Conservation (phyloP, 768 basidiomycete species). For the Kwoniella heveanensis region DNA sequence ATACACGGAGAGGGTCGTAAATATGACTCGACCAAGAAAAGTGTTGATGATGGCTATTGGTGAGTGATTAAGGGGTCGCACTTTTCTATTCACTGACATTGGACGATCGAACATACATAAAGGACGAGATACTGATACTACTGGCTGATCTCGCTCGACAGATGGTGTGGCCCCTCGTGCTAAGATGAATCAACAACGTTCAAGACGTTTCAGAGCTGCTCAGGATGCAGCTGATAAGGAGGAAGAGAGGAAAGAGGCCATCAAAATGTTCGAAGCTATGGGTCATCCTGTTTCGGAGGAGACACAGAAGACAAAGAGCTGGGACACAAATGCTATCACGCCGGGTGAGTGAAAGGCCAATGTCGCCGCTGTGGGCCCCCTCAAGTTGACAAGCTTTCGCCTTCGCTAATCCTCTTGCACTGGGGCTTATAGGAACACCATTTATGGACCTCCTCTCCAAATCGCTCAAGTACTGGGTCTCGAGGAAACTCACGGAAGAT, state of each 20-base stretch:
- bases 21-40: slow-evolving; percentile 93
- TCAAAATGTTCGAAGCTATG: slow-evolving; percentile 94
- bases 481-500: slow-evolving; percentile 89
- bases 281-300: slow-evolving; percentile 77
- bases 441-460: slow-evolving; percentile 92
- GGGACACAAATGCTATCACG: slow-evolving; percentile 99
- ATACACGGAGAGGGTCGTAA: slow-evolving; percentile 95
- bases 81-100: neutral
- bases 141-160: slow-evolving; percentile 55
- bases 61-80: slow-evolving; percentile 53
- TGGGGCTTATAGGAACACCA: slow-evolving; percentile 70
- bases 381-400: too few relatives aligned
- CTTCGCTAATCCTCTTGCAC: too few relatives aligned
- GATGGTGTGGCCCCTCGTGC: slow-evolving; percentile 97
- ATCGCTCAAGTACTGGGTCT: slow-evolving; percentile 94
- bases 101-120: too few relatives aligned
- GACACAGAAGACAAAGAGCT: slow-evolving; percentile 78
- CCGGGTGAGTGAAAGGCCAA: slow-evolving; percentile 64
- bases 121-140: too few relatives aligned
- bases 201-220: slow-evolving; percentile 88
- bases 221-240: slow-evolving; percentile 96
- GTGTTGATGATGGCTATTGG: slow-evolving; percentile 98
- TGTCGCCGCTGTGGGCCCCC: too few relatives aligned
- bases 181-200: slow-evolving; percentile 99
- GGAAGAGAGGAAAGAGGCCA: slow-evolving; percentile 76